Conservation (phyloP, 2,329 filamentous ascomycete genomes). For the Cordyceps cateniannulata region DNA sequence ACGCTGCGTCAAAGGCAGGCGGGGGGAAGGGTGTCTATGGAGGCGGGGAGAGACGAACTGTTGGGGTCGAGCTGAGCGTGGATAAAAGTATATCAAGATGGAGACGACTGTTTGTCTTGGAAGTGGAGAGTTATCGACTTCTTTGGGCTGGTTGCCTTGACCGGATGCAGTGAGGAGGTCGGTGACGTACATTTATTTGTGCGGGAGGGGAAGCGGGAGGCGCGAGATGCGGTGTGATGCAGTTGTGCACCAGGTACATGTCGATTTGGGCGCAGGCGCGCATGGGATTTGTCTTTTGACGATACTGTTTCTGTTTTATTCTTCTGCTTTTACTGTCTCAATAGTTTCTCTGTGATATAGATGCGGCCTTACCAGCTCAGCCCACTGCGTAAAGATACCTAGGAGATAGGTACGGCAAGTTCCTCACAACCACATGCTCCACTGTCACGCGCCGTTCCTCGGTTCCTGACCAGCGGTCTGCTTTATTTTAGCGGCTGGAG, state of each 20-base stretch:
- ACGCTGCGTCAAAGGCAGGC: background rate
- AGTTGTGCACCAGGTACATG: background rate
- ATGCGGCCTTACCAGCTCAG: background rate
- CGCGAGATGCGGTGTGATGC: background rate
- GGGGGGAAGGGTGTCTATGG: background rate
- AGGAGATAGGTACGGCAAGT: background rate
- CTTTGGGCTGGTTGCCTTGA: background rate
- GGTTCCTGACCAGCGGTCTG: background rate
- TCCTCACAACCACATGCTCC: background rate
- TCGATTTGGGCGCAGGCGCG: background rate
- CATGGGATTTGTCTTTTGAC: background rate
- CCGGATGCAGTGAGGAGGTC: background rate
- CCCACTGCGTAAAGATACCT: background rate
- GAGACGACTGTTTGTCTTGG: background rate
- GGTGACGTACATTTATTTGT: background rate
- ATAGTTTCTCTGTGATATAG: background rate
- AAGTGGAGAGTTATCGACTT: background rate
- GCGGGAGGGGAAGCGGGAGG: background rate
- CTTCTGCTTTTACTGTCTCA: background rate
- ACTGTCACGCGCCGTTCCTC: constrained; percentile 5
- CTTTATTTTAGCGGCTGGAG: background rate
- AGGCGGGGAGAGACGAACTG: background rate
- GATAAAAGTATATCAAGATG: background rate
- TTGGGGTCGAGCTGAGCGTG: background rate
- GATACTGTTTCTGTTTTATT: background rate